These are phyloP conservation scores for Aspergillus sclerotialis DNA, from an alignment of 2,329 filamentous ascomycete species.

Conservation along the genomic window DNA sequence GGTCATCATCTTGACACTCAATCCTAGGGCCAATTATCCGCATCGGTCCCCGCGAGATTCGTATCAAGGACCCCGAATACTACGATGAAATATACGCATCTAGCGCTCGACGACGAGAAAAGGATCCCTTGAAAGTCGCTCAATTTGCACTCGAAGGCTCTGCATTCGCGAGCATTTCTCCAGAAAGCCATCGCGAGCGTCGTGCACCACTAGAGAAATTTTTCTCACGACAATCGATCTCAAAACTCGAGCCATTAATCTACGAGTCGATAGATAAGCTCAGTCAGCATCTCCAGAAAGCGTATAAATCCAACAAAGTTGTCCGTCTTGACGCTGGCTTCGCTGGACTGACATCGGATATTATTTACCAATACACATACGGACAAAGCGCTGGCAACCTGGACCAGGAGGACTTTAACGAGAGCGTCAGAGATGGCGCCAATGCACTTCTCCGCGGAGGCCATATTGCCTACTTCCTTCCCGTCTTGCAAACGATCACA, in stretches of 20 bases:
- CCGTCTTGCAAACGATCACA: conserved; percentile 13
- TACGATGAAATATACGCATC: conserved; percentile 27
- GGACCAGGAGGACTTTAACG: conserved; percentile 22
- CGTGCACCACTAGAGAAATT: conserved; percentile 13
- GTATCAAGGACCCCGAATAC: conserved; percentile 27
- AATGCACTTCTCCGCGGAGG: conserved; percentile 10
- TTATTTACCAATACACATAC: conserved; percentile 32
- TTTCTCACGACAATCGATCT: conserved; percentile 16
- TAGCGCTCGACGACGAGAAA: conserved; percentile 18
- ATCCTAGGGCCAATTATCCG: conserved; percentile 31
- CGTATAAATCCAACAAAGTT: conserved; percentile 5
- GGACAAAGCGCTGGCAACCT: conserved; percentile 24
- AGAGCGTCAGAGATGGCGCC: conserved; percentile 11
- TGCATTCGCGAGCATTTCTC: conserved; percentile 10
- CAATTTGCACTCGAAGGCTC: conserved; percentile 10
- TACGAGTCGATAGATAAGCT: conserved; percentile 11
- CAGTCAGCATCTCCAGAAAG: conserved; percentile 5
- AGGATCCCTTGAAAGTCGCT: conserved; percentile 12
- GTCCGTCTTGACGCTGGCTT: conserved; percentile 16
- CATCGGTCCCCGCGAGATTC: conserved; percentile 26
- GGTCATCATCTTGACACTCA: too few species aligned
- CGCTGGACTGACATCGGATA: conserved; percentile 26
- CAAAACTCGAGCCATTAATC: conserved; percentile 8
- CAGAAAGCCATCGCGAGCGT: conserved; percentile 14
- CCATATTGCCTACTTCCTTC: conserved; percentile 16